These are phyloP conservation scores for Fraxinus baroniana DNA, from an alignment of 305 asterid species.

Conservation along the genomic window DNA sequence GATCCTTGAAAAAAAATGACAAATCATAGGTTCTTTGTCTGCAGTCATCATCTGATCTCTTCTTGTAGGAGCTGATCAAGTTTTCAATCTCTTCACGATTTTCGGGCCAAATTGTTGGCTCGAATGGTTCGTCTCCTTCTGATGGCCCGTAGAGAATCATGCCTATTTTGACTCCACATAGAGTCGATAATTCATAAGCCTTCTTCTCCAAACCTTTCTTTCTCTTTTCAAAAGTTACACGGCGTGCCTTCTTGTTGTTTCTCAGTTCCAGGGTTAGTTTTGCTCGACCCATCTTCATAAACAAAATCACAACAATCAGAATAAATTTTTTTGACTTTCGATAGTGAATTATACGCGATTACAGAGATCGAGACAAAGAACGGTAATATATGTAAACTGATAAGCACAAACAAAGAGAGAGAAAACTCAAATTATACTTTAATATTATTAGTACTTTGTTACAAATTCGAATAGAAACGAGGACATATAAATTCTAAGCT, in stretches of 20 bases:
- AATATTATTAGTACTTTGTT: background rate
- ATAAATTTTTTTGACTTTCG: background rate
- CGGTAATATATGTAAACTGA: background rate
- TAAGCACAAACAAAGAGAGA: background rate
- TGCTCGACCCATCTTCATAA: slow-evolving; percentile 23
- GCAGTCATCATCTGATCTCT: background rate
- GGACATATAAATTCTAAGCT: background rate
- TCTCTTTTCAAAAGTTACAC: slow-evolving; percentile 21
- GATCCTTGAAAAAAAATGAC: slow-evolving; percentile 8
- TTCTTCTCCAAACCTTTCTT: slow-evolving; percentile 32
- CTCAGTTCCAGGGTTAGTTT: slow-evolving; percentile 23
- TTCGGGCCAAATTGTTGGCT: slow-evolving; percentile 22
- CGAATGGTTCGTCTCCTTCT: background rate
- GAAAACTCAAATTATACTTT: too few relatives aligned
- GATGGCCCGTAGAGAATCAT: slow-evolving; percentile 20
- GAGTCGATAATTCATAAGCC: slow-evolving; percentile 33
- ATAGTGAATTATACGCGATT: background rate
- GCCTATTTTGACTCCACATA: slow-evolving; percentile 28
- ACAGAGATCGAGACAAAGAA: background rate
- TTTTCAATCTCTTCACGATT: background rate
- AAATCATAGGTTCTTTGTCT: background rate
- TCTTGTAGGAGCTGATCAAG: slow-evolving; percentile 5
- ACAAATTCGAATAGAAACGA: background rate
- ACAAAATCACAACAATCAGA: background rate
- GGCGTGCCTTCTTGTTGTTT: slow-evolving; percentile 17